These are phyloP conservation scores for Ophiostoma angusticollis DNA, from an alignment of 2,329 filamentous ascomycete genomes.

Conservation along the genomic window DNA sequence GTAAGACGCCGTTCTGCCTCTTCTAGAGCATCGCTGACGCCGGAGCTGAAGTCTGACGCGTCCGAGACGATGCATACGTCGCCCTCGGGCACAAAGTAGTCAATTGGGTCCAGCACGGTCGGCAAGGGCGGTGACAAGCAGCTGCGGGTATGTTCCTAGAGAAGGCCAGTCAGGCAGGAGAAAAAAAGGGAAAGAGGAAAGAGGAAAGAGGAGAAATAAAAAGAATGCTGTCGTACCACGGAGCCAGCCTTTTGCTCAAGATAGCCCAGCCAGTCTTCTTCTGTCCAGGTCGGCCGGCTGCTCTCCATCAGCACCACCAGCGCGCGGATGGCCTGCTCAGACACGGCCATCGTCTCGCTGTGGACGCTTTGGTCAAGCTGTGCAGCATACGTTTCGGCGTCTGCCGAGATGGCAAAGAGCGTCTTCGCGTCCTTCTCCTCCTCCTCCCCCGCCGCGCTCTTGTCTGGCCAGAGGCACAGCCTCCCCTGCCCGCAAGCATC, in stretches of 20 bases:
- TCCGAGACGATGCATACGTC: slow-evolving; percentile 9
- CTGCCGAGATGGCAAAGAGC: background rate
- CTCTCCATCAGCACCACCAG: background rate
- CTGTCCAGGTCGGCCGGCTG: slow-evolving; percentile 2
- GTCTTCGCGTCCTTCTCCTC: background rate
- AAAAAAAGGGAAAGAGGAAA: too few relatives aligned
- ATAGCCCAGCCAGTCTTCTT: background rate
- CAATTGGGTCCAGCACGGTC: background rate
- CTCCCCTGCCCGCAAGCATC: background rate
- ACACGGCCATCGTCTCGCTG: slow-evolving; percentile 6
- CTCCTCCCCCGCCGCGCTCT: too few relatives aligned
- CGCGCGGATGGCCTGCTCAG: slow-evolving; percentile 1
- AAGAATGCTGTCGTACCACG: background rate
- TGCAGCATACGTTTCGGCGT: background rate
- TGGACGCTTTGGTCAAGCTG: background rate
- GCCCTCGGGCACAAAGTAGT: slow-evolving; percentile 4
- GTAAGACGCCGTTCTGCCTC: slow-evolving; percentile 3
- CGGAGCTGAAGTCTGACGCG: slow-evolving; percentile 11
- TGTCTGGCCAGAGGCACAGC: background rate
- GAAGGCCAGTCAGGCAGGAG: too few relatives aligned
- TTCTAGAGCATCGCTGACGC: slow-evolving; percentile 6
- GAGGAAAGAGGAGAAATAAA: too few relatives aligned
- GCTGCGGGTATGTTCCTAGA: too few relatives aligned
- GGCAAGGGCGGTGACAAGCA: slow-evolving; percentile 9
- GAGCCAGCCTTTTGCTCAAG: background rate